A percentile compares a stretch with the other conserved stretches of the same genome.
Conservation (phyloP, 2,329 filamentous ascomycete species). For the Epichloe gansuensis region DNA sequence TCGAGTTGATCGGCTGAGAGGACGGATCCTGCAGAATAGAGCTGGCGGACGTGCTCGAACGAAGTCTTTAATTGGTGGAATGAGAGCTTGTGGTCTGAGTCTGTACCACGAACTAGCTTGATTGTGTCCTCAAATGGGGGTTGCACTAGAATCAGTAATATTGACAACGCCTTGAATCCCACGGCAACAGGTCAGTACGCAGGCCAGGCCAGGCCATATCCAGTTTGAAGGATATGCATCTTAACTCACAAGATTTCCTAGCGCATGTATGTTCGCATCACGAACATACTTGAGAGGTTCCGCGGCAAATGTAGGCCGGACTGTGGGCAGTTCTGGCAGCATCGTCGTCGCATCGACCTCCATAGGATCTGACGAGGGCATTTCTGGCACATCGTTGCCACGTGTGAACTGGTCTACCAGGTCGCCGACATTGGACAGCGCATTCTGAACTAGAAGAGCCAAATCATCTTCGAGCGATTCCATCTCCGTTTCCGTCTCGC, state of each 20-base stretch:
- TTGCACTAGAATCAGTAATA: conserved; percentile 25
- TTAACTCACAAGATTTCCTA: conserved; percentile 28
- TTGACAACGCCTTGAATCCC: conserved; percentile 22
- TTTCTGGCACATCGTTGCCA: conserved; percentile 10
- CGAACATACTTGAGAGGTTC: conserved; percentile 26
- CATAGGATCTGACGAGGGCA: conserved; percentile 19
- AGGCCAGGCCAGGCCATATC: not conserved
- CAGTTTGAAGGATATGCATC: not conserved
- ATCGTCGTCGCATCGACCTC: conserved; percentile 19
- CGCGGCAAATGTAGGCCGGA: conserved; percentile 19
- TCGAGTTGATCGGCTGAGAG: conserved; percentile 23
- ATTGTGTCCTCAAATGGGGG: conserved; percentile 23
- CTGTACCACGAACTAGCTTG: conserved; percentile 19
- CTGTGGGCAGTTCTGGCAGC: conserved; percentile 16
- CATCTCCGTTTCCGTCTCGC: conserved; percentile 15
- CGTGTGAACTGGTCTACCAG: conserved; percentile 22
- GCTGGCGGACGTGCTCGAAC: conserved; percentile 20
- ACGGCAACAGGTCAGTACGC: not conserved
- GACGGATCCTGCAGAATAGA: conserved; percentile 21
- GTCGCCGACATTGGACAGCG: conserved; percentile 26
- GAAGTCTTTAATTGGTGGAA: conserved; percentile 20
- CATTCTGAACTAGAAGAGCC: conserved; percentile 27
- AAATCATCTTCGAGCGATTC: conserved; percentile 23
- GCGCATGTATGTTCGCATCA: conserved; percentile 24
- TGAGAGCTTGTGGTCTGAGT: conserved; percentile 20